Percentiles rank a stretch among this genome's conserved stretches.
phyloP scores from a whole-genome alignment of 306 rosid species.

The Ormosia emarginata region DNA sequence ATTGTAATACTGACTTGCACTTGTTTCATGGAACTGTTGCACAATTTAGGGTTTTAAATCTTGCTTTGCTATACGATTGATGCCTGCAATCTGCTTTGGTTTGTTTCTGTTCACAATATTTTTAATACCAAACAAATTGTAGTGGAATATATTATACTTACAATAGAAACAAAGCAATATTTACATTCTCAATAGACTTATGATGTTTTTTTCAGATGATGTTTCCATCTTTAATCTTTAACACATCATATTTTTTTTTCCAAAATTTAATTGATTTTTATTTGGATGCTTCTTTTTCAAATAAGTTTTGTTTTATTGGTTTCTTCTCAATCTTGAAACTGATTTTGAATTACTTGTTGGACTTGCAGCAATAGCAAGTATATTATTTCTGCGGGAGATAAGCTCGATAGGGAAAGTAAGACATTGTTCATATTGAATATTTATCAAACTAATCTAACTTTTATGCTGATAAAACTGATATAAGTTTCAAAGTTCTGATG shows the following conservation, averaged over 20 bases:
- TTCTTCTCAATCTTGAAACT: neutral
- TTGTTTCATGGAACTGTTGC: neutral
- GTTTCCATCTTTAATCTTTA: slow-evolving; percentile 2
- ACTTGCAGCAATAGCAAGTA: slow-evolving; percentile 67
- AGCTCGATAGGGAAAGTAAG: slow-evolving; percentile 57
- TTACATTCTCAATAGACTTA: neutral
- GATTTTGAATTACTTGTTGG: slow-evolving; percentile 24
- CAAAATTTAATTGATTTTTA: neutral
- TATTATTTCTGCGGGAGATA: slow-evolving; percentile 64
- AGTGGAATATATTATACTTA: neutral
- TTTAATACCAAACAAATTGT: neutral
- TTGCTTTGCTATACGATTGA: neutral
- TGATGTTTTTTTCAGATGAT: neutral
- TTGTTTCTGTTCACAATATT: neutral
- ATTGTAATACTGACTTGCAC: slow-evolving; percentile 1
- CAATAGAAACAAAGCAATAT: neutral
- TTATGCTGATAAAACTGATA: neutral
- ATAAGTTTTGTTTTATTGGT: neutral
- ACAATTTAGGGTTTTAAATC: neutral
- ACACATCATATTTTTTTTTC: neutral
- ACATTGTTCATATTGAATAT: neutral
- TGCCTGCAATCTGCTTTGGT: neutral
- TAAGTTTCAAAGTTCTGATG: slow-evolving; percentile 25
- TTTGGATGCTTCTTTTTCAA: neutral
- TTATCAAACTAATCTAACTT: neutral